Evolutionary conservation across 2,329 filamentous ascomycete genomes (phyloP).

Genomic region (Xylariaceae sp.): DNA sequence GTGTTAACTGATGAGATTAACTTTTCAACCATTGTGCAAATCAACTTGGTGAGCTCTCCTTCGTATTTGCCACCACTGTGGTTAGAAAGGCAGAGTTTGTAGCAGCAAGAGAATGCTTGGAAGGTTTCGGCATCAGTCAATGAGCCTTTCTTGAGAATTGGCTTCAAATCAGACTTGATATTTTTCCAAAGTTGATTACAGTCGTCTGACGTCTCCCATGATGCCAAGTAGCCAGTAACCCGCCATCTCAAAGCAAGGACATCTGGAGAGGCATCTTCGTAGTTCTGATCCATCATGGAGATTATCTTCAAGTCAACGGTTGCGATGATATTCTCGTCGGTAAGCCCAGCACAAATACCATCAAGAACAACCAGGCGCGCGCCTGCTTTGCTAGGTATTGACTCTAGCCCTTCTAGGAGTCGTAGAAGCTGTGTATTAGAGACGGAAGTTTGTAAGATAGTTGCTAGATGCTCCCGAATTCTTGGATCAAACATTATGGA

Average conservation of each 20-base stretch:
- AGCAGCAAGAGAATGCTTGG: constrained; percentile 42
- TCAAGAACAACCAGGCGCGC: constrained; percentile 47
- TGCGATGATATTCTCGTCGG: constrained; percentile 43
- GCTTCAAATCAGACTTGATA: constrained; percentile 34
- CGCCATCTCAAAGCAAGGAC: constrained; percentile 41
- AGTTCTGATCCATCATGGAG: constrained; percentile 37
- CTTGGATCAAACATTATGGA: constrained; percentile 39
- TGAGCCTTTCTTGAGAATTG: constrained; percentile 34
- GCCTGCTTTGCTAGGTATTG: constrained; percentile 33
- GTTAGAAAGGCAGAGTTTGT: constrained; percentile 38
- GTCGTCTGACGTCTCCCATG: constrained; percentile 37
- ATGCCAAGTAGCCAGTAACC: constrained; percentile 36
- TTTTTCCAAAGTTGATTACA: constrained; percentile 37
- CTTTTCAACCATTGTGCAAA: constrained; percentile 34
- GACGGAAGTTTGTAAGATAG: constrained; percentile 46
- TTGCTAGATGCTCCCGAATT: constrained; percentile 37
- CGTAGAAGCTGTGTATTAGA: constrained; percentile 46
- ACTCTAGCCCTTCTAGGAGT: constrained; percentile 45
- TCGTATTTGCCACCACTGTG: constrained; percentile 38
- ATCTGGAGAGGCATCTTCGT: constrained; percentile 31
- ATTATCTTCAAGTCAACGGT: constrained; percentile 43
- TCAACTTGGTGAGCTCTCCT: constrained; percentile 35
- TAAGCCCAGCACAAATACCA: constrained; percentile 47
- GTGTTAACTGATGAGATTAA: constrained; percentile 29
- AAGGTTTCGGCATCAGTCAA: constrained; percentile 34